Evolutionary conservation across 2,329 filamentous ascomycete genomes (phyloP).

Genomic region (Cladophialophora yegresii): DNA sequence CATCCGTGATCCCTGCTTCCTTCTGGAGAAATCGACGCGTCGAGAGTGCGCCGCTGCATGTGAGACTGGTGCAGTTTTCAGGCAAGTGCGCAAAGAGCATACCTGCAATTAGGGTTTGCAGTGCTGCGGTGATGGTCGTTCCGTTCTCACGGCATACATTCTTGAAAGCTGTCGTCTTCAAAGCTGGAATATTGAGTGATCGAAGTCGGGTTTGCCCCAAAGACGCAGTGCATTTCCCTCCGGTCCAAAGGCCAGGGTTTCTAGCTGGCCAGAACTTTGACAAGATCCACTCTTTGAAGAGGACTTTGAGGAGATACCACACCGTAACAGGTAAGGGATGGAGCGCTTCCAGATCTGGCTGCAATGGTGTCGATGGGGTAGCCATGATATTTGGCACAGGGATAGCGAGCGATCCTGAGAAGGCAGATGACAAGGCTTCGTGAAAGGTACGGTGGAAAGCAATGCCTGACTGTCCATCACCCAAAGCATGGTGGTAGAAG

Average conservation of each 20-base stretch:
- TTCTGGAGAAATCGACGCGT: slow-evolving; percentile 44
- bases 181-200: slow-evolving; percentile 37
- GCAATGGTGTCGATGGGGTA: slow-evolving; percentile 42
- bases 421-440: slow-evolving; percentile 44
- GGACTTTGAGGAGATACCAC: slow-evolving; percentile 41
- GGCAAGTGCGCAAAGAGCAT: slow-evolving; percentile 43
- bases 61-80: slow-evolving; percentile 39
- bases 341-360: slow-evolving; percentile 34
- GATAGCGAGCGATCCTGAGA: slow-evolving; percentile 37
- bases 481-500: slow-evolving; percentile 53
- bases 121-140: slow-evolving; percentile 47
- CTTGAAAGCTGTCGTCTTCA: slow-evolving; percentile 39
- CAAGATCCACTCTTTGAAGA: slow-evolving; percentile 38
- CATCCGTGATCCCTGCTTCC: slow-evolving; percentile 40
- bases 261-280: slow-evolving; percentile 18
- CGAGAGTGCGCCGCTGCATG: slow-evolving; percentile 44
- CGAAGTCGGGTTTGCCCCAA: slow-evolving; percentile 20
- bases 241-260: slow-evolving; percentile 45
- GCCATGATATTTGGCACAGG: slow-evolving; percentile 32
- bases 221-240: slow-evolving; percentile 40
- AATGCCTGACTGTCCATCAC: slow-evolving; percentile 51
- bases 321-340: slow-evolving; percentile 18
- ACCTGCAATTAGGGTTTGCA: slow-evolving; percentile 46
- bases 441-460: slow-evolving; percentile 54
- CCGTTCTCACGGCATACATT: slow-evolving; percentile 42